Evolutionary conservation across 768 basidiomycete species (phyloP), one percentile per base, ranked within the genome.

Genomic region (Dioszegia aurantiaca): DNA sequence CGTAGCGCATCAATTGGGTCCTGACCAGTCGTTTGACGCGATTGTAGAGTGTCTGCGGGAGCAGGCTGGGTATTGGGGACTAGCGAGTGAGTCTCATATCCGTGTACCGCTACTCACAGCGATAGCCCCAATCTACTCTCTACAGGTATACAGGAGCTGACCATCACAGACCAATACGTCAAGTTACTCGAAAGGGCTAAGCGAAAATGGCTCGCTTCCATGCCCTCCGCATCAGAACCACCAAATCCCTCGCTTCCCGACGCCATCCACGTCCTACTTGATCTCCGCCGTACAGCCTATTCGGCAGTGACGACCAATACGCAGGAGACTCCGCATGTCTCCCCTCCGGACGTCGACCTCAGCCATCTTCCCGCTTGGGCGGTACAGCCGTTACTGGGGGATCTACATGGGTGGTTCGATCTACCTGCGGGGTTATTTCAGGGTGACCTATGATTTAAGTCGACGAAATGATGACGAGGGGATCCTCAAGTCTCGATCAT

Each of bases 321-420:
- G 9, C 67, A 72, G n/a, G 68, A 60, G 37, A 75, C 73, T 26
- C 73, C 73, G 11, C 58, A 64, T 39, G 68, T 67, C 27, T 55
- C 61, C 9, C 70, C 70, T 23, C 64, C 65, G 0, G 64, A 69
- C 27, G 41, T 67, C 17, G 55, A 69, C 43, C 48, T 72, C 17
- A 33, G 51, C 8, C 68, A 68, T 59, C 39, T 72, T 39, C 68
- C 64, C n/a, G 69, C 61, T 12, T 68, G 67, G 72, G 65, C 67
- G 31, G 70, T 66, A 4, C 70, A 68, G 58, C 73, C 64, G 44
- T 54, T 61, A 19, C 55, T 67, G 46, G 70, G 70, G 0, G 73
- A 75, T 62, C 53, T 75, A 39, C 68, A 72, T 47, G 64, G 58
- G 49, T 75, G 73, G 73, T 75, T 72, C 36, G 73, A 75, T 58